Evolutionary conservation across 495 filamentous ascomycete species (phyloP).

Genomic region (Neurospora sp.): DNA sequence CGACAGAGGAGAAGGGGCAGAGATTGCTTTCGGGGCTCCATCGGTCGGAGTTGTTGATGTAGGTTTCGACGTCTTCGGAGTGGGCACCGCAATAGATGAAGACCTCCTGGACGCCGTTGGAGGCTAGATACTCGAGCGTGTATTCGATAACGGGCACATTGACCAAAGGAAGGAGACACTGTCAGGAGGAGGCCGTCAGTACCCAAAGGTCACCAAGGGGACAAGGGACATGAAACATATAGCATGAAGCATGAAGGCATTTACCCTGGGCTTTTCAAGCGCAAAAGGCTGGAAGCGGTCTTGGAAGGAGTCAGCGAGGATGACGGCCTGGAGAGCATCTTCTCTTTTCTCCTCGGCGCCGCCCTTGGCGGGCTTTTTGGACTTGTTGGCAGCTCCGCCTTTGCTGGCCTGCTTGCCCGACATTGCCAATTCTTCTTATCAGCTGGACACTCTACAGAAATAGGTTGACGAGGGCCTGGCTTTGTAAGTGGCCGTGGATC

Average conservation of each 20-base stretch:
- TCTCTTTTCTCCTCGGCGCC: conserved; percentile 60
- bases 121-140: conserved; percentile 90
- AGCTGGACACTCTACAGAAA: background rate
- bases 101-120: conserved; percentile 84
- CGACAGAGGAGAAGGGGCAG: conserved; percentile 77
- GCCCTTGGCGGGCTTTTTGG: conserved; percentile 46
- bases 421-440: conserved; percentile 19
- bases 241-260: conserved; percentile 14
- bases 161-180: conserved; percentile 91
- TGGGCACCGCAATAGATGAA: conserved; percentile 88
- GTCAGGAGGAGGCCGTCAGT: conserved; percentile 4
- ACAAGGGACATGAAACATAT: background rate
- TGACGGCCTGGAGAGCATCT: conserved; percentile 81
- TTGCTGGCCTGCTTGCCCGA: conserved; percentile 38
- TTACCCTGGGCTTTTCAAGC: conserved; percentile 76
- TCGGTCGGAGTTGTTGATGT: conserved; percentile 48
- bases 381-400: conserved; percentile 31
- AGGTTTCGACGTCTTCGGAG: conserved; percentile 77
- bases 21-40: conserved; percentile 39
- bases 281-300: conserved; percentile 85
- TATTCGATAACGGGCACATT: conserved; percentile 96
- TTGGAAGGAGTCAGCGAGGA: conserved; percentile 90
- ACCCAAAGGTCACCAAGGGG: background rate
- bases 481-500: background rate
- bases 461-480: background rate